Base-by-base conservation (phyloP, 192 early-diverging fungal species). In the Spinellus fusiger region DNA sequence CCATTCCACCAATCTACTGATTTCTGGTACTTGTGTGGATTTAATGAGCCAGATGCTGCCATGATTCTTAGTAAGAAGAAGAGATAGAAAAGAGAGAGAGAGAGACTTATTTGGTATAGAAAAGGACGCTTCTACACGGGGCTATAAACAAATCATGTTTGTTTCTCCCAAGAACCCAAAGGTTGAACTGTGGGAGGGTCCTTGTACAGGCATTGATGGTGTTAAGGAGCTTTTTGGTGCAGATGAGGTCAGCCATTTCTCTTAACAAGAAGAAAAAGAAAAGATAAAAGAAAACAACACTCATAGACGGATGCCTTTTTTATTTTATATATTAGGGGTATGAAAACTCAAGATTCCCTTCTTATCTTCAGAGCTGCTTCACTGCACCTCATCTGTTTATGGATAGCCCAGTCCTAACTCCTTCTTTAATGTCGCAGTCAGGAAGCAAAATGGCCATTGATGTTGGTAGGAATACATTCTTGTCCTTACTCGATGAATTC, bases 1-100 rank as follows among this genome's bases (percentile, higher is more conserved):
- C 86, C 84, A 23, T 98, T 94, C 69, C 90, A 94, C 61, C 96
- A 98, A 66, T 80, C 91, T 59, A 93, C 94, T 6, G 89, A 98
- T 61, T 85, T 96, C 66, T 85, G 83, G 61, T 98, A 98, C 56
- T 74, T 98, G 33, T 77, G 69, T 34, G 82, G 96, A 33, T 90
- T 94, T 65, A 91, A 96, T 70, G 93, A 98, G 65, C 94, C 94
- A 0, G 91, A 96, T 63, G 80, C 87, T 8, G 88, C 87, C 6
- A 57, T 80, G 12, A 74, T 92, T 8, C 64, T 93, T 38, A 82
- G 86, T 78, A 84, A 80, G 69, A 61, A 49, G 44, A 54, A 7
- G 38, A 56, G 13, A 18, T 18, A 28, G 4, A 13, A 0, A 0
- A 23, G 4, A 27, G 18, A 53, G 54, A 35, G 50, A 49, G 4